Conservation (phyloP, 352 stramenopile species). For the Globisporangium barbulae region DNA sequence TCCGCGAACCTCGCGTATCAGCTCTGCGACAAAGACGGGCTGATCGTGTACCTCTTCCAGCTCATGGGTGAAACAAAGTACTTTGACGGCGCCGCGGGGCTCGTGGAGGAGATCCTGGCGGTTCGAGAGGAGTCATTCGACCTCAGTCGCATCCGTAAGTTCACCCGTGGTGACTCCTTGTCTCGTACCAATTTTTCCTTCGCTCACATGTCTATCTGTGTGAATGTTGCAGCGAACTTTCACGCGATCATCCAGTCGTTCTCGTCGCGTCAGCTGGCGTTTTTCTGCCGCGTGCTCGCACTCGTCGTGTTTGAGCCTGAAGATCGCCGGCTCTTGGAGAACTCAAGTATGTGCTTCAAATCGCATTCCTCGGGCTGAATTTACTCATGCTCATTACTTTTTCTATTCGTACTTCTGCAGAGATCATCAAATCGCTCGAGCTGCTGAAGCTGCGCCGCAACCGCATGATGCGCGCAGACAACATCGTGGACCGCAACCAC, state of each 20-base stretch:
- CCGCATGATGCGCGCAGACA: slow-evolving; percentile 72
- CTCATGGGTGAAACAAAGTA: slow-evolving; percentile 86
- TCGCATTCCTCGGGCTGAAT: not conserved
- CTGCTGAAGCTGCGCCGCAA: slow-evolving; percentile 85
- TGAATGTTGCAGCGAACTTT: slow-evolving; percentile 74
- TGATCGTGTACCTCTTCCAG: slow-evolving; percentile 94
- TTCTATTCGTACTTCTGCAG: slow-evolving; percentile 18
- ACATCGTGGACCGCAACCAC: slow-evolving; percentile 93
- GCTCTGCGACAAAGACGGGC: slow-evolving; percentile 77
- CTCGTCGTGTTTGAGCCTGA: slow-evolving; percentile 95
- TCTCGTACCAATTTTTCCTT: not conserved
- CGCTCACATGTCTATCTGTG: not conserved
- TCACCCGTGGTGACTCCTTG: not conserved
- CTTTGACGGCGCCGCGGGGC: slow-evolving; percentile 88
- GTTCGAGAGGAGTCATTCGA: slow-evolving; percentile 79
- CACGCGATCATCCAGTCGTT: slow-evolving; percentile 87
- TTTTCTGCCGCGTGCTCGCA: slow-evolving; percentile 95
- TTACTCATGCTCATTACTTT: not conserved
- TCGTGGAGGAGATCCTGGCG: slow-evolving; percentile 93
- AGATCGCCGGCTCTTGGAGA: slow-evolving; percentile 91
- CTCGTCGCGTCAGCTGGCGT: slow-evolving; percentile 90
- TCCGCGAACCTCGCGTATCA: slow-evolving; percentile 59
- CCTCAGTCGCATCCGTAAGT: slow-evolving; percentile 74
- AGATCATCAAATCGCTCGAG: slow-evolving; percentile 93
- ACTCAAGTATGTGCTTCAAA: slow-evolving; percentile 53